Percentiles rank a stretch among this genome's conserved stretches.
phyloP scores from a whole-genome alignment of 345 rosid genomes.

The Pistacia atlantica region DNA sequence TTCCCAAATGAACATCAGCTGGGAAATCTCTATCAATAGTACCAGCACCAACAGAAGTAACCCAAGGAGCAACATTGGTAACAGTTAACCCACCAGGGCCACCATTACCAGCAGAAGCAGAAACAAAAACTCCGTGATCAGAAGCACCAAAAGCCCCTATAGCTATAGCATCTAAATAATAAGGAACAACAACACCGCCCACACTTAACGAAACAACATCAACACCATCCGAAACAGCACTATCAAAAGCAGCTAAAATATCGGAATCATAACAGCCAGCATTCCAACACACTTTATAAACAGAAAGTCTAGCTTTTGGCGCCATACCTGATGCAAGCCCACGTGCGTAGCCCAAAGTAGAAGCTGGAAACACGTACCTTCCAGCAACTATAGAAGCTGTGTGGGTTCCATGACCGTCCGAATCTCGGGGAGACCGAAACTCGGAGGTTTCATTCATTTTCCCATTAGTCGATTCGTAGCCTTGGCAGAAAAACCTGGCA shows the following conservation, averaged over 20 bases:
- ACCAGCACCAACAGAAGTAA: constrained; percentile 84
- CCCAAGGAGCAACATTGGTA: constrained; percentile 89
- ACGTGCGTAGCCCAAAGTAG: constrained; percentile 75
- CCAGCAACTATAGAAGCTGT: constrained; percentile 89
- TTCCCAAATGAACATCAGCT: constrained; percentile 74
- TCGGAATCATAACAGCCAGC: constrained; percentile 93
- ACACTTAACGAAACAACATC: constrained; percentile 88
- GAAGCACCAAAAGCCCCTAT: constrained; percentile 83
- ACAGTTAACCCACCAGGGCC: constrained; percentile 87
- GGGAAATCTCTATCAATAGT: constrained; percentile 86
- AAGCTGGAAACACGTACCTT: constrained; percentile 73
- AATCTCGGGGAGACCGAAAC: constrained; percentile 78
- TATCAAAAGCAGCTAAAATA: constrained; percentile 83
- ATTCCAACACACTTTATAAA: constrained; percentile 93
- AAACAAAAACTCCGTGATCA: constrained; percentile 73
- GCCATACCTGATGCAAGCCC: constrained; percentile 96
- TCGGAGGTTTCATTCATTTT: constrained; percentile 70
- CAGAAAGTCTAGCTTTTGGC: constrained; percentile 88
- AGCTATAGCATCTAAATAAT: constrained; percentile 87
- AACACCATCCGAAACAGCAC: constrained; percentile 81
- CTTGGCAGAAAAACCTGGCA: constrained; percentile 67
- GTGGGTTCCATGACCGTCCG: constrained; percentile 93
- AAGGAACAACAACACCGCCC: constrained; percentile 90
- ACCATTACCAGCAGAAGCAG: constrained; percentile 91
- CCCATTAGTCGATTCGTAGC: constrained; percentile 82